Base-by-base conservation (phyloP, 345 rosid genomes). In the Brassica carinata region DNA sequence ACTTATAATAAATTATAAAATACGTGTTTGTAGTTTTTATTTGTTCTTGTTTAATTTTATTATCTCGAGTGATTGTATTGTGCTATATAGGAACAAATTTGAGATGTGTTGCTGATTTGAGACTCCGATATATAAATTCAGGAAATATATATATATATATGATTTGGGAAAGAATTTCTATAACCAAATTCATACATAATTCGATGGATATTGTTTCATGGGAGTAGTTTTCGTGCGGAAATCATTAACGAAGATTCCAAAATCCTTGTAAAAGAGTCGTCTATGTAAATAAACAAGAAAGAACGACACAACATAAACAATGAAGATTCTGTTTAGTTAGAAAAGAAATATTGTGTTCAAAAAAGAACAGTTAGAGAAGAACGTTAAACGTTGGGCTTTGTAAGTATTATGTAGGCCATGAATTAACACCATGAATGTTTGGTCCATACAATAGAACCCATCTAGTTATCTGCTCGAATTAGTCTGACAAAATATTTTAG, bases 321-420 rank as follows among this genome's bases (percentile, higher is more conserved):
- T 64, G 10, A 64, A 64, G 3, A 31, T 3, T 15, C 0, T 65
- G 14, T 65, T 65, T 19, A 15, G 7, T 8, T 65, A 65, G 26
- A n/a, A 4, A 15, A 53, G 59, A 62, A 5, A 7, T 19, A 19
- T 19, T 19, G 23, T 19, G 23, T 19, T 19, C 23, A 19, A 19
- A 19, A 19, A 19, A 19, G 23, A 19, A 19, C 0, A 19, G 23
- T 19, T 19, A 19, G 33, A 64, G 43, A 57, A 57, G 59, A 38
- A 30, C 64, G 61, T 66, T 57, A 65, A 38, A 14, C n/a, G 43
- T 33, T 72, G 77, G 77, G 73, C 77, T 73, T 61, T 30, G 17
- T 17, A 43, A 29, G 34, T 66, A 11, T 27, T 6, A 27, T 7
- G 5, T 43, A 15, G 77, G 77, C 77, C 40, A 33, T 15, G 40